Conservation (phyloP, 1,284 basidiomycete species). For the Trichosporon sp. region DNA sequence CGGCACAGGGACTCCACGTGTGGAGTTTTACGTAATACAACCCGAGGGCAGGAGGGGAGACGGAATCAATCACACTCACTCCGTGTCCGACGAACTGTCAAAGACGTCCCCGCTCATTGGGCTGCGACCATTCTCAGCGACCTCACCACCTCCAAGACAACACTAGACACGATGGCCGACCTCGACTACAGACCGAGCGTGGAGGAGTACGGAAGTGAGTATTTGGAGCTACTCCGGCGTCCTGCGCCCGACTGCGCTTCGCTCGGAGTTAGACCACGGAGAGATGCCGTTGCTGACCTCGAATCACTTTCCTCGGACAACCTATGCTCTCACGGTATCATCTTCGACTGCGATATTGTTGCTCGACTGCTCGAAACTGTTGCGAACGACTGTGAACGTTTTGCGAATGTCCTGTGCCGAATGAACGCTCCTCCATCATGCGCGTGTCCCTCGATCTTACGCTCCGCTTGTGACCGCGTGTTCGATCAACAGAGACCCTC, state of each 20-base stretch:
- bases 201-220: constrained; percentile 39
- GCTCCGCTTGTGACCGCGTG: not conserved
- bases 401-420: not conserved
- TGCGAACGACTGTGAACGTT: not conserved
- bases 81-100: constrained; percentile 6
- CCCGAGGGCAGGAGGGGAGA: not conserved
- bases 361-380: not conserved
- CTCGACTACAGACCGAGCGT: constrained; percentile 27
- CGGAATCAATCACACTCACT: constrained; percentile 12
- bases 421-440: not conserved
- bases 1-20: not conserved
- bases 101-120: constrained; percentile 16
- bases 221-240: not conserved
- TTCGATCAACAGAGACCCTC: constrained; percentile 47
- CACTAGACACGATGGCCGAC: constrained; percentile 19
- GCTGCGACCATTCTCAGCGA: not conserved
- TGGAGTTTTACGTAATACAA: not conserved
- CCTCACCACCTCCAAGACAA: constrained; percentile 4
- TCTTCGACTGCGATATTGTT: too few relatives aligned
- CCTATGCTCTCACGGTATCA: not conserved
- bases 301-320: not conserved
- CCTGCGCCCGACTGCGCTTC: not conserved
- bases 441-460: not conserved
- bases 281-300: not conserved
- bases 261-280: too few relatives aligned